These are phyloP conservation scores for Cantharellus anzutake DNA, from an alignment of 768 basidiomycete species.

Conservation along the genomic window DNA sequence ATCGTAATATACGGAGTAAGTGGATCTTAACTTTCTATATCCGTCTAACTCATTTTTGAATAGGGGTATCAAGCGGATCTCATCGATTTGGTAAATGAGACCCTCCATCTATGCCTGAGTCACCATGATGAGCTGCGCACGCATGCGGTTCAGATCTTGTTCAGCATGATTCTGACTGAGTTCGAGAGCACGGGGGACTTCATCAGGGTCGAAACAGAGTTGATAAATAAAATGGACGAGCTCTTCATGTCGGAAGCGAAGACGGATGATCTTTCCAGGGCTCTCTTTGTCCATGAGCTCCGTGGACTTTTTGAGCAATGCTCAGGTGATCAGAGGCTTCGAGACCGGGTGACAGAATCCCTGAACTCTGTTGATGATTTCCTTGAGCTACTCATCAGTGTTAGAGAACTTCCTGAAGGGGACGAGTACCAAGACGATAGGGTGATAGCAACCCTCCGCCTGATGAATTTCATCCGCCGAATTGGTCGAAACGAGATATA, in stretches of 20 bases:
- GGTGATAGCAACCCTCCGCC: constrained; percentile 72
- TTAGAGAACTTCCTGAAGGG: constrained; percentile 77
- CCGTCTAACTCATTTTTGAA: not conserved
- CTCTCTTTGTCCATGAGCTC: constrained; percentile 83
- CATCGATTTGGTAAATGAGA: constrained; percentile 67
- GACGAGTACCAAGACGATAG: constrained; percentile 91
- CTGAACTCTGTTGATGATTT: constrained; percentile 83
- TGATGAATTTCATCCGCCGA: constrained; percentile 87
- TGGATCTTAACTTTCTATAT: constrained; percentile 1
- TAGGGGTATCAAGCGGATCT: constrained; percentile 76
- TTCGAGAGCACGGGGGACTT: constrained; percentile 74
- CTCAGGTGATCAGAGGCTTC: constrained; percentile 59
- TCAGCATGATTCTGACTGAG: constrained; percentile 88
- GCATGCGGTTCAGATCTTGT: constrained; percentile 82
- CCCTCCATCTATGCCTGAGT: constrained; percentile 83
- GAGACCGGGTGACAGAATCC: constrained; percentile 61
- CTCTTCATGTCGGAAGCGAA: constrained; percentile 88
- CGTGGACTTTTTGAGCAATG: constrained; percentile 76
- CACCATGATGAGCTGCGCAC: constrained; percentile 84
- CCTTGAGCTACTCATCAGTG: constrained; percentile 72
- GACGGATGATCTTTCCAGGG: constrained; percentile 75
- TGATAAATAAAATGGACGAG: constrained; percentile 77
- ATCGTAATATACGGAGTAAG: constrained; percentile 51
- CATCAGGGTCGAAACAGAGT: constrained; percentile 75
- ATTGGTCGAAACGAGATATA: constrained; percentile 89